Evolutionary conservation across 768 basidiomycete genomes (phyloP).

Genomic region (Gloeophyllum trabeum): DNA sequence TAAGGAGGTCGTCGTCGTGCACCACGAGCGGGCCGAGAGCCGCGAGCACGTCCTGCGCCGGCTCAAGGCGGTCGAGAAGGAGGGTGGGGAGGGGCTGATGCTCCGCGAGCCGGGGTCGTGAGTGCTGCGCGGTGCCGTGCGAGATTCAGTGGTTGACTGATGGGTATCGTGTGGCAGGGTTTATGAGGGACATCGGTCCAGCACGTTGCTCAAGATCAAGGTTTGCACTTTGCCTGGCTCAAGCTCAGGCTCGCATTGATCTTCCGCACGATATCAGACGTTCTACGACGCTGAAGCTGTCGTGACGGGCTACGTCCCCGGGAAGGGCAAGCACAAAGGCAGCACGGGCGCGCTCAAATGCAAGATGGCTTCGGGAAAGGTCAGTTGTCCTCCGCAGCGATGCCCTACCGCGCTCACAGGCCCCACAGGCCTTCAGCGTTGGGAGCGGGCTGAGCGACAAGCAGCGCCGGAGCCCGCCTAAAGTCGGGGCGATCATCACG

Average conservation of each 20-base stretch:
- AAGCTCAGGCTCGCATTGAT: not conserved
- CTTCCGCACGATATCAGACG: conserved; percentile 19
- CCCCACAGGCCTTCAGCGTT: conserved; percentile 37
- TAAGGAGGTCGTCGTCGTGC: conserved; percentile 33
- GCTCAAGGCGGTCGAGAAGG: conserved; percentile 38
- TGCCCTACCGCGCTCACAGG: not conserved
- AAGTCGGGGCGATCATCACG: conserved; percentile 39
- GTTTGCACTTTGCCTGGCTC: conserved; percentile 16
- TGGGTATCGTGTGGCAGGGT: conserved; percentile 19
- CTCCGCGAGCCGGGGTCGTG: conserved; percentile 38
- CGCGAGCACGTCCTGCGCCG: conserved; percentile 42
- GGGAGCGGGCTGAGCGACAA: conserved; percentile 45
- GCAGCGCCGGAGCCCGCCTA: conserved; percentile 41
- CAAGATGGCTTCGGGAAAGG: conserved; percentile 53
- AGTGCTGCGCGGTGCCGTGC: no score
- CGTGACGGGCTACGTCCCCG: conserved; percentile 44
- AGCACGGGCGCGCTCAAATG: conserved; percentile 39
- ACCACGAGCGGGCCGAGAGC: conserved; percentile 31
- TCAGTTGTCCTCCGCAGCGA: conserved; percentile 11
- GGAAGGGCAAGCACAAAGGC: conserved; percentile 40
- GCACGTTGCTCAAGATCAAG: conserved; percentile 44
- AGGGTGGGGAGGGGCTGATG: conserved; percentile 54
- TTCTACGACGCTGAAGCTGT: conserved; percentile 53
- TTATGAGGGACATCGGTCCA: conserved; percentile 40
- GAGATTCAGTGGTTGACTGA: no score